Evolutionary conservation across 805 yeast species (phyloP).

Genomic region (Cephaloascus fragrans): DNA sequence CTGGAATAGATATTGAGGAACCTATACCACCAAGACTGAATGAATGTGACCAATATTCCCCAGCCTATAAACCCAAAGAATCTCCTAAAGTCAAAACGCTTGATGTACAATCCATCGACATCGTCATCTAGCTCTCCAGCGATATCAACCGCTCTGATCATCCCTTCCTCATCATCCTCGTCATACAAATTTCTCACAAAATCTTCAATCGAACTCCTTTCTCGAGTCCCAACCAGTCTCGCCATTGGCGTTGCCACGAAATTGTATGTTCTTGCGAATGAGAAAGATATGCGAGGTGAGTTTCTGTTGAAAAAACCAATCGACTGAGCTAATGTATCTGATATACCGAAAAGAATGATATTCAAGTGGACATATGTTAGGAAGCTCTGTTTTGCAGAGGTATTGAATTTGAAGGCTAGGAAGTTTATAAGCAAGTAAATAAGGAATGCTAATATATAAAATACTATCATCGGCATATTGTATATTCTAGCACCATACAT

Average conservation of each 20-base stretch:
- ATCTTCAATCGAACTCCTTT: constrained; percentile 17
- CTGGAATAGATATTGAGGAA: constrained; percentile 74
- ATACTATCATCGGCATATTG: constrained; percentile 51
- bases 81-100: constrained; percentile 56
- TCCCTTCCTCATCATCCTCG: too few relatives aligned
- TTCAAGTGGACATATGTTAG: too few relatives aligned
- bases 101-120: background rate
- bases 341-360: constrained; percentile 74
- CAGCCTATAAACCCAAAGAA: constrained; percentile 74
- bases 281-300: constrained; percentile 14
- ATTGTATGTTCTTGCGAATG: constrained; percentile 16
- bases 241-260: too few relatives aligned
- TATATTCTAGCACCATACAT: constrained; percentile 26
- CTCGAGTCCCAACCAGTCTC: too few relatives aligned
- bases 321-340: constrained; percentile 84
- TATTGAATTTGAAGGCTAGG: too few relatives aligned
- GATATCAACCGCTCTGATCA: constrained; percentile 4
- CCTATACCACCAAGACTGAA: constrained; percentile 84
- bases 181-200: constrained; percentile 24
- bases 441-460: too few relatives aligned
- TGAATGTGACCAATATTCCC: constrained; percentile 79
- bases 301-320: constrained; percentile 22
- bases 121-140: constrained; percentile 4
- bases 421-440: too few relatives aligned
- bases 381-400: too few relatives aligned